These are phyloP conservation scores for Hypericum perforatum DNA, from an alignment of 345 rosid species.

Conservation along the genomic window DNA sequence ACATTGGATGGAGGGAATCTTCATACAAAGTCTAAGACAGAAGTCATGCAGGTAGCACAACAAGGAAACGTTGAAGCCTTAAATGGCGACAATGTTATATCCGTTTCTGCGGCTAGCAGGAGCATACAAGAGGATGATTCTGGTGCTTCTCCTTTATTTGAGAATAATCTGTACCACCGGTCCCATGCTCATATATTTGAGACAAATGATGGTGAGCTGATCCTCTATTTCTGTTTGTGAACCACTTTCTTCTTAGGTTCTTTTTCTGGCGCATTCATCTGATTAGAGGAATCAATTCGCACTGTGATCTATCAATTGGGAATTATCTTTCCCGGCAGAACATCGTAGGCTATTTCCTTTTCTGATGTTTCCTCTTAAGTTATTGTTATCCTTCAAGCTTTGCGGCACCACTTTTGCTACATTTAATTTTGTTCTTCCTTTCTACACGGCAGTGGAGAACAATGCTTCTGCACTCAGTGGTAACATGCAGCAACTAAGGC, in stretches of 20 bases:
- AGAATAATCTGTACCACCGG: slow-evolving; percentile 45
- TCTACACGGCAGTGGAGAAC: slow-evolving; percentile 49
- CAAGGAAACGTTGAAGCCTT: slow-evolving; percentile 35
- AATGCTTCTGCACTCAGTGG: slow-evolving; percentile 40
- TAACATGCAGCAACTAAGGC: slow-evolving; percentile 43
- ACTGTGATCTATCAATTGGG: too few species aligned
- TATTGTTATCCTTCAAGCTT: not conserved
- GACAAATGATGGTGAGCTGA: slow-evolving; percentile 44
- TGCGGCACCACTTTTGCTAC: not conserved
- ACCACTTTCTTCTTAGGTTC: too few species aligned
- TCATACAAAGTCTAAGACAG: slow-evolving; percentile 39
- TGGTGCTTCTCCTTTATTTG: slow-evolving; percentile 48
- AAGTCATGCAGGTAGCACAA: slow-evolving; percentile 42
- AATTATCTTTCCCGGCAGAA: too few species aligned
- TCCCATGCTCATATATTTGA: slow-evolving; percentile 47
- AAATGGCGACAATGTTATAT: too few species aligned
- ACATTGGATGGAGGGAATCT: slow-evolving; percentile 42
- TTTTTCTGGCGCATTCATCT: too few species aligned
- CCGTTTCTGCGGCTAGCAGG: slow-evolving; percentile 41
- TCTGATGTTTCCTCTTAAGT: too few species aligned
- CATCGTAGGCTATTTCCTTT: too few species aligned
- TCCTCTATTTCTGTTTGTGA: not conserved
- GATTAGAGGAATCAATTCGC: too few species aligned
- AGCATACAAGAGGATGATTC: slow-evolving; percentile 48
- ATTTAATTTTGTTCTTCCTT: slow-evolving; percentile 7